phyloP scores from a whole-genome alignment of 2,329 filamentous ascomycete genomes.

The Colletotrichum paranaense region DNA sequence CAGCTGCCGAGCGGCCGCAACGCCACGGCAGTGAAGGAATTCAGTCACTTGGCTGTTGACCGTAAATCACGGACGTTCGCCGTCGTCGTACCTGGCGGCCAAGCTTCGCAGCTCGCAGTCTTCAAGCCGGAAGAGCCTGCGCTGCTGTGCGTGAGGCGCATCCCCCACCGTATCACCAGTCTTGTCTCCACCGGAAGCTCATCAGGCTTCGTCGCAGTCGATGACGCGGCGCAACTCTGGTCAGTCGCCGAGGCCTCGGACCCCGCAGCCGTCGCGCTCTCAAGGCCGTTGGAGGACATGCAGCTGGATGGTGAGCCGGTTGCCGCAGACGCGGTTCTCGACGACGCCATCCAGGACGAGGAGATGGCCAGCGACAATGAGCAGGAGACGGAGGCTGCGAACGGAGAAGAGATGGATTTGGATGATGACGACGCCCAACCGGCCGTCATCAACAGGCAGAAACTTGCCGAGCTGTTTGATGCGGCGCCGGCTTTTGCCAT shows the following conservation, averaged over 20 bases:
- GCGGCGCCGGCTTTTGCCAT: conserved; percentile 75
- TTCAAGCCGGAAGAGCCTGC: conserved; percentile 72
- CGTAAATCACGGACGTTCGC: conserved; percentile 73
- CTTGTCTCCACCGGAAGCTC: conserved; percentile 72
- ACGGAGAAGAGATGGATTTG: conserved; percentile 57
- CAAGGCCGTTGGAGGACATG: conserved; percentile 66
- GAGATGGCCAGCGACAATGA: conserved; percentile 57
- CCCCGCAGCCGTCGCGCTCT: conserved; percentile 61
- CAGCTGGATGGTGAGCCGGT: conserved; percentile 49
- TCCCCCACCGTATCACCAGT: conserved; percentile 71
- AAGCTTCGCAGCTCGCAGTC: conserved; percentile 69
- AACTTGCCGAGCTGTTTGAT: conserved; percentile 77
- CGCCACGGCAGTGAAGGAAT: conserved; percentile 47
- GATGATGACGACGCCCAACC: conserved; percentile 63
- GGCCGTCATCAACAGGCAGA: conserved; percentile 75
- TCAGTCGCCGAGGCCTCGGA: conserved; percentile 70
- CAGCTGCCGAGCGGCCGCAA: conserved; percentile 59
- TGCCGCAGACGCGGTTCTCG: conserved; percentile 41
- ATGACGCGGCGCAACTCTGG: conserved; percentile 80
- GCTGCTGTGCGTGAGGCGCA: conserved; percentile 68
- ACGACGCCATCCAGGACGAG: conserved; percentile 49
- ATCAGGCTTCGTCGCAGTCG: conserved; percentile 80
- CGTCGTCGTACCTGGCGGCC: conserved; percentile 62
- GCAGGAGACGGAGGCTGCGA: conserved; percentile 48
- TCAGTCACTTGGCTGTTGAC: conserved; percentile 80